These are phyloP conservation scores for Calonectria pauciramosa DNA, from an alignment of 2,329 filamentous ascomycete genomes.

Conservation along the genomic window DNA sequence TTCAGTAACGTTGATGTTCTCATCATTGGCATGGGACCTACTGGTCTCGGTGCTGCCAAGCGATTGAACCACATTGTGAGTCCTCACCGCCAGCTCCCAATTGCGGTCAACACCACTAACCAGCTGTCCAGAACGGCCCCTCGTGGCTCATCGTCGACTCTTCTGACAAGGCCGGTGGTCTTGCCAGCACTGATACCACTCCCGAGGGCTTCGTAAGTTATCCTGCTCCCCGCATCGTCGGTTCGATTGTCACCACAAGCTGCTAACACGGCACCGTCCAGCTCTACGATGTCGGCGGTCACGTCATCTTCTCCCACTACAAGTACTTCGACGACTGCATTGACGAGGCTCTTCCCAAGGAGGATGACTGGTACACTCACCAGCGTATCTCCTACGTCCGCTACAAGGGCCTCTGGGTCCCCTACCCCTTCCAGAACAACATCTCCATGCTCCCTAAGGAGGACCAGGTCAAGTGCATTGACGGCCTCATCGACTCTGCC, in stretches of 20 bases:
- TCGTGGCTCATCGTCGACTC: constrained; percentile 98
- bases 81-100: constrained; percentile 51
- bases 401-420: constrained; percentile 96
- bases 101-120: constrained; percentile 43
- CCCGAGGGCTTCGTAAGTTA: constrained; percentile 94
- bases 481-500: constrained; percentile 95
- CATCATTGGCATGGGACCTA: constrained; percentile 97
- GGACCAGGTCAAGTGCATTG: constrained; percentile 93
- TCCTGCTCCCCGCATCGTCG: constrained; percentile 26
- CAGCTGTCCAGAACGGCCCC: constrained; percentile 77
- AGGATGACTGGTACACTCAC: constrained; percentile 97
- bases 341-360: constrained; percentile 93
- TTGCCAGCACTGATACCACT: constrained; percentile 95
- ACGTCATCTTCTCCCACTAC: constrained; percentile 99
- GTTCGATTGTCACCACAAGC: constrained; percentile 14
- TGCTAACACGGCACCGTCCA: constrained; percentile 54
- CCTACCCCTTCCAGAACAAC: constrained; percentile 99
- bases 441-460: constrained; percentile 98
- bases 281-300: constrained; percentile 98
- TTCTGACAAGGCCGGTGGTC: constrained; percentile 91
- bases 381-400: constrained; percentile 99
- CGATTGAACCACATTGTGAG: constrained; percentile 95
- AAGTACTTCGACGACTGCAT: constrained; percentile 99
- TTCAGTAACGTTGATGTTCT: constrained; percentile 93
- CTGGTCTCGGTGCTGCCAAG: constrained; percentile 97